Percentiles rank a stretch among this genome's conserved stretches.
These are phyloP conservation scores for Mycena floridula DNA, from an alignment of 768 basidiomycete species.

Conservation along the genomic window DNA sequence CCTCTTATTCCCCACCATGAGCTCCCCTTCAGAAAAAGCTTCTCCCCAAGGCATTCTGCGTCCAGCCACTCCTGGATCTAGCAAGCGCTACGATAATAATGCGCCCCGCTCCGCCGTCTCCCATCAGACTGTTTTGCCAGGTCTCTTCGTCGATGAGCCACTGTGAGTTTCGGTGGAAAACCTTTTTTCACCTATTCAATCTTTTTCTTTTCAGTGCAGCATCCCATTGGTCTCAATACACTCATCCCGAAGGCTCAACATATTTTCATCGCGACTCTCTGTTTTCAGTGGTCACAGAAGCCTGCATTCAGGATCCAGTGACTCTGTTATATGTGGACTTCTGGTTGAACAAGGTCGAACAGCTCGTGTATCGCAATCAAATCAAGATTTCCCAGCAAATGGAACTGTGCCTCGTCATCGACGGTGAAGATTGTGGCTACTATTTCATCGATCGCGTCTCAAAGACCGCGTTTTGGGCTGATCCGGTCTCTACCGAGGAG, in stretches of 20 bases:
- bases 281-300: constrained; percentile 49
- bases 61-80: no score
- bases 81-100: no score
- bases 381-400: constrained; percentile 27
- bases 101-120: no score
- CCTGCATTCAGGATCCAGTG: constrained; percentile 35
- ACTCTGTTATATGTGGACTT: constrained; percentile 26
- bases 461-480: constrained; percentile 51
- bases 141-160: no score
- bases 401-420: constrained; percentile 49
- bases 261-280: constrained; percentile 37
- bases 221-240: constrained; percentile 44
- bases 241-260: constrained; percentile 56
- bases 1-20: no score
- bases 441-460: constrained; percentile 49
- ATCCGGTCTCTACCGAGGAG: constrained; percentile 33
- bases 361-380: constrained; percentile 19
- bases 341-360: constrained; percentile 31
- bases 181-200: no score
- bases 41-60: no score
- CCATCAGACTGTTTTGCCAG: no score
- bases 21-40: no score
- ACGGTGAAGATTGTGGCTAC: constrained; percentile 43
- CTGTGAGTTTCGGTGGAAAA: no score
- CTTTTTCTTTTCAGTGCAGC: no score